Evolutionary conservation across 2,329 filamentous ascomycete genomes (phyloP).

Genomic region (Microcyclospora pomicola): DNA sequence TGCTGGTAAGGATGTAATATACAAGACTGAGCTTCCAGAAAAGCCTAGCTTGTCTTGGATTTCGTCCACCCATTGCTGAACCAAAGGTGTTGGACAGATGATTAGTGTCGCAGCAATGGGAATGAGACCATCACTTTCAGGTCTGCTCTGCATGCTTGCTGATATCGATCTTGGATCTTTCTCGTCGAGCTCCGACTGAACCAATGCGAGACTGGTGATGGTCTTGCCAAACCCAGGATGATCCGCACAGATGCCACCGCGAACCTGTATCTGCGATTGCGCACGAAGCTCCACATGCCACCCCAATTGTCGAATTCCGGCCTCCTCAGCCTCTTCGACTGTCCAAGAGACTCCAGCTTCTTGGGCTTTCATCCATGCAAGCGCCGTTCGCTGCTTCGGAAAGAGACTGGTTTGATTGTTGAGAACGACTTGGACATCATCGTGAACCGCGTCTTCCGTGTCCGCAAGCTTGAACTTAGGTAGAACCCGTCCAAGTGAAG

Average conservation of each 20-base stretch:
- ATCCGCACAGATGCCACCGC: slow-evolving; percentile 50
- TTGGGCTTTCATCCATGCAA: slow-evolving; percentile 47
- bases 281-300: slow-evolving; percentile 46
- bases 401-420: slow-evolving; percentile 30
- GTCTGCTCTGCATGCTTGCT: neutral
- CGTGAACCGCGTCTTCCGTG: slow-evolving; percentile 1
- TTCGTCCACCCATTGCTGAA: slow-evolving; percentile 45
- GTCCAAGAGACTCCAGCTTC: slow-evolving; percentile 35
- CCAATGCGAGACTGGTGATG: slow-evolving; percentile 42
- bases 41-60: slow-evolving; percentile 30
- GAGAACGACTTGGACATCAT: slow-evolving; percentile 1
- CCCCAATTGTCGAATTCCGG: slow-evolving; percentile 26
- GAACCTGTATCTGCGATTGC: slow-evolving; percentile 27
- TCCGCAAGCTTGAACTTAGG: slow-evolving; percentile 10
- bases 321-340: slow-evolving; percentile 46
- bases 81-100: slow-evolving; percentile 41
- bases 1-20: slow-evolving; percentile 27
- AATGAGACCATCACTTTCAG: slow-evolving; percentile 19
- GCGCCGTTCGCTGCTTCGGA: slow-evolving; percentile 39
- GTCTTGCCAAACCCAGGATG: slow-evolving; percentile 57
- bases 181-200: slow-evolving; percentile 17
- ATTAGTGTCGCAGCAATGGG: slow-evolving; percentile 45
- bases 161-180: neutral
- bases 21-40: slow-evolving; percentile 12
- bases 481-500: no score